phyloP scores from a whole-genome alignment of 2,329 filamentous ascomycete species.

The Magnaporthiopsis poae region DNA sequence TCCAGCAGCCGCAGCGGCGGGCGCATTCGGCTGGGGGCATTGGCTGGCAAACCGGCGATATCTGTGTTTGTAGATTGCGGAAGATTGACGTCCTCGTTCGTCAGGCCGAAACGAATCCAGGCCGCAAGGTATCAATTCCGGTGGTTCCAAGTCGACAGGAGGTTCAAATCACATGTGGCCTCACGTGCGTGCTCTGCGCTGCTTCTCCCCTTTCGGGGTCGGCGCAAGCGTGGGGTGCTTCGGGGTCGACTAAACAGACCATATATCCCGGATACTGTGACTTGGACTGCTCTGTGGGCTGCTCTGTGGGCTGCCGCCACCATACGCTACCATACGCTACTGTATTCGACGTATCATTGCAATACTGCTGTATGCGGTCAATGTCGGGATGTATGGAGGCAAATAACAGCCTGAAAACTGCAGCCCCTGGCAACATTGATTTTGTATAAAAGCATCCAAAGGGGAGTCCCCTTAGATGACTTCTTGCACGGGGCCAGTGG shows the following conservation, averaged over 20 bases:
- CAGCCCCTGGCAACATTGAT: too few species aligned
- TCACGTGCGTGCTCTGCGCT: background rate
- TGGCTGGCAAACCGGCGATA: too few species aligned
- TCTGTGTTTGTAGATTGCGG: background rate
- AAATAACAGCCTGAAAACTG: too few species aligned
- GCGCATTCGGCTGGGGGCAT: background rate
- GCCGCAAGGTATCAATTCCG: background rate
- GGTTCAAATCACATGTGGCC: background rate
- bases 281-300: background rate
- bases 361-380: too few species aligned
- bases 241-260: background rate
- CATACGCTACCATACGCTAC: too few species aligned
- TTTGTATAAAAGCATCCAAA: background rate
- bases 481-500: background rate
- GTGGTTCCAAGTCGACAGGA: too few species aligned
- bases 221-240: background rate
- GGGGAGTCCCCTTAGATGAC: background rate
- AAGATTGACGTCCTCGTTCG: too few species aligned
- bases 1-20: background rate
- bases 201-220: background rate
- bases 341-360: too few species aligned
- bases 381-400: too few species aligned
- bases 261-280: background rate
- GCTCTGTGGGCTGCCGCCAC: background rate
- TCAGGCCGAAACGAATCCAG: background rate